phyloP scores from a whole-genome alignment of 306 rosid genomes.

The Prosopis cineraria region DNA sequence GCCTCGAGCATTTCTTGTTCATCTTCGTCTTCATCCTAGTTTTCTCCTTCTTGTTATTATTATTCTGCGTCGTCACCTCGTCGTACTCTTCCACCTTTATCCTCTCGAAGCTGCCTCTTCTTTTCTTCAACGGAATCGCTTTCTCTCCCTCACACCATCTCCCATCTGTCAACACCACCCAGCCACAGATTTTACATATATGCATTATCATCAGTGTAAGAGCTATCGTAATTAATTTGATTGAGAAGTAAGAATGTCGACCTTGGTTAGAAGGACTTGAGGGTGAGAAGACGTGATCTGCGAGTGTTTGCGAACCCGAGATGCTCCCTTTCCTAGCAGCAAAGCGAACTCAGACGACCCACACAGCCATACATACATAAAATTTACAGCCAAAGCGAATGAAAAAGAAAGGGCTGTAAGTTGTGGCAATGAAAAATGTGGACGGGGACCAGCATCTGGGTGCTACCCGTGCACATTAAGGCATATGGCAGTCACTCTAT shows the following conservation, averaged over 20 bases:
- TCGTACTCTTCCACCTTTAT: not conserved
- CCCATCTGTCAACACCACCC: slow-evolving; percentile 26
- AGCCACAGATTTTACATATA: not conserved
- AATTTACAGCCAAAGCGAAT: slow-evolving; percentile 37
- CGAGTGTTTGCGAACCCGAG: slow-evolving; percentile 41
- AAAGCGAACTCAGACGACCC: slow-evolving; percentile 38
- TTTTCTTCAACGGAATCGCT: slow-evolving; percentile 66
- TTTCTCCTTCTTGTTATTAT: slow-evolving; percentile 21
- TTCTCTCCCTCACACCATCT: slow-evolving; percentile 66
- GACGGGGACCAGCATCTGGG: slow-evolving; percentile 65
- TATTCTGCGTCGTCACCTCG: not conserved
- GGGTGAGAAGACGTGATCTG: slow-evolving; percentile 35
- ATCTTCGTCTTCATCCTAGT: slow-evolving; percentile 43
- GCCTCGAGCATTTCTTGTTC: slow-evolving; percentile 46
- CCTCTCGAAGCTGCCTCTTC: slow-evolving; percentile 49
- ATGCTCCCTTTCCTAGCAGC: slow-evolving; percentile 49
- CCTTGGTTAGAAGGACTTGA: slow-evolving; percentile 60
- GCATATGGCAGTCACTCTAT: slow-evolving; percentile 41
- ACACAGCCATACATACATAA: slow-evolving; percentile 33
- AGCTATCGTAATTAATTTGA: not conserved
- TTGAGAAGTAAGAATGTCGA: not conserved
- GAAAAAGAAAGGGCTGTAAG: slow-evolving; percentile 25
- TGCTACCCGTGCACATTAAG: slow-evolving; percentile 61
- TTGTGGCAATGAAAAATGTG: slow-evolving; percentile 19
- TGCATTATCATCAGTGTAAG: not conserved